Base-by-base conservation (phyloP, 176 grass and related monocot genomes). In the Carex pumila region DNA sequence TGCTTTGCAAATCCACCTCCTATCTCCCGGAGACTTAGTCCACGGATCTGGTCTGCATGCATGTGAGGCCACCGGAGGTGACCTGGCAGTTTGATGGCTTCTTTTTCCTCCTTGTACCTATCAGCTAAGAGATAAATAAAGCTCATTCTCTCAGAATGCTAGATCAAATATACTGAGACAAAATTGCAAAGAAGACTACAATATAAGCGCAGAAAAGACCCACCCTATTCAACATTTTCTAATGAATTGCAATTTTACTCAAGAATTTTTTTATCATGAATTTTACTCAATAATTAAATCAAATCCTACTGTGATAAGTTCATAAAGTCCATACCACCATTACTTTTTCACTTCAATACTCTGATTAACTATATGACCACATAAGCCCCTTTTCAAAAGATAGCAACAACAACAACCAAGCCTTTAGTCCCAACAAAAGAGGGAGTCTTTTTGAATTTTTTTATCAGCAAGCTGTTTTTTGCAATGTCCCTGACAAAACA, bases 31-130 rank as follows among this genome's bases (percentile, higher is more conserved):
- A 98, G 84, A 87, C 89, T 90, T 82, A 98, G 81, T 83, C 95
- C 95, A 72, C 82, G 91, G 84, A 98, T 88, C 83, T 98, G 95
- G 86, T 95, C 95, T 32, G 95, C 91, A 60, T 95, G 88, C 92
- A 98, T 98, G 65, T 98, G 95, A 0, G 95, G 95, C 95, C 95
- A 98, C 79, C 95, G 95, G 52, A 95, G 85, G 90, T 98, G 93
- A 81, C 71, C 79, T 1, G 89, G 88, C 77, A 95, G 56, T 53
- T 84, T 93, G 50, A 74, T 85, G 49, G 79, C 75, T 59, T 85
- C 85, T 81, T 91, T 93, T 34, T 87, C 88, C 84, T 92, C 82
- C 25, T n/a, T 91, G 17, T 57, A 77, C 72, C 79, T 83, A 79
- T 93, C 89, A 95, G 91, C 95, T 98, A 86, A 85, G 90, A 41